phyloP scores from a whole-genome alignment of 768 basidiomycete genomes.

The Hemileccinum rubropunctum region DNA sequence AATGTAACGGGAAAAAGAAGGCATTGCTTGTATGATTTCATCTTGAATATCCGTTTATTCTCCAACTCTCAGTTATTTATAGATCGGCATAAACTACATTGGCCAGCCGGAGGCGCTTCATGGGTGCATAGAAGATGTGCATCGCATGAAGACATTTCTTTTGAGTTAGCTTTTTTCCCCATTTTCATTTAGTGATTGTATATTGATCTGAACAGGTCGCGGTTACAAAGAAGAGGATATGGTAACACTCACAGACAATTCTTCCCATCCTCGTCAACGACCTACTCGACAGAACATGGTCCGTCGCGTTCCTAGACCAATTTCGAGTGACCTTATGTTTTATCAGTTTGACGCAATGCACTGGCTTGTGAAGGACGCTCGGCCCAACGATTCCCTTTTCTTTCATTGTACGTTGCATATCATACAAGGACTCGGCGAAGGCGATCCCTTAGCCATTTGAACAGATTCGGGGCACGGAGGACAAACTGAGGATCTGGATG shows the following conservation, averaged over 20 bases:
- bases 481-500: constrained; percentile 78
- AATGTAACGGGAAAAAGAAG: constrained; percentile 85
- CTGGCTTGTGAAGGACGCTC: constrained; percentile 85
- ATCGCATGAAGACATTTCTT: constrained; percentile 78
- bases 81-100: constrained; percentile 91
- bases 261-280: constrained; percentile 51
- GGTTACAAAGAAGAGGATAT: constrained; percentile 78
- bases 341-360: constrained; percentile 72
- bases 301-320: constrained; percentile 18
- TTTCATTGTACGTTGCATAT: constrained; percentile 69
- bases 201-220: constrained; percentile 21
- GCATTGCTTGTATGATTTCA: constrained; percentile 70
- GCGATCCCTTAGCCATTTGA: not conserved
- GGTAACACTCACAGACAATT: constrained; percentile 81
- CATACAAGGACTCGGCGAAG: not conserved
- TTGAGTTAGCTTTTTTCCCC: constrained; percentile 43
- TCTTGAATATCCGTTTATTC: not conserved
- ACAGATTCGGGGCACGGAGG: constrained; percentile 93
- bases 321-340: not conserved
- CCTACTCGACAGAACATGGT: constrained; percentile 87
- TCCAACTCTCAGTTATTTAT: not conserved
- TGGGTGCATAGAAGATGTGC: constrained; percentile 92
- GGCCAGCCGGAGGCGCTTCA: constrained; percentile 63
- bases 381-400: constrained; percentile 82
- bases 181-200: not conserved